Evolutionary conservation across 257 asterid species (phyloP).

Genomic region (Scutellaria minor): DNA sequence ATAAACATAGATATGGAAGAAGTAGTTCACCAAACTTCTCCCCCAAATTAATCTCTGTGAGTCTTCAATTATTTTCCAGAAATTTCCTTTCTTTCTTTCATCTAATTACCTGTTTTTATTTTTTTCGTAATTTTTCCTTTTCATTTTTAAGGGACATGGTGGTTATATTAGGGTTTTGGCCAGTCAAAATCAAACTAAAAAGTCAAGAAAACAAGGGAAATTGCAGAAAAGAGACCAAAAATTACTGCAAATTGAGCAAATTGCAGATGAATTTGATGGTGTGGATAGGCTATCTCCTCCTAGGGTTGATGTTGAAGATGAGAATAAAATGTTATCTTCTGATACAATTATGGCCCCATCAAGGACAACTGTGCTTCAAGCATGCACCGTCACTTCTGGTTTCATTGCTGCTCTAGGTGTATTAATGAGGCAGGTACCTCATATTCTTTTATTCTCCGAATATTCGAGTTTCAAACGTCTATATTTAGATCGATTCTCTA

Average conservation of each 20-base stretch:
- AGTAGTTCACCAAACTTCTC: constrained; percentile 33
- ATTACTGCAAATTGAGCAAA: constrained; percentile 37
- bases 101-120: neutral
- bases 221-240: constrained; percentile 36
- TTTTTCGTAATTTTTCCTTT: neutral
- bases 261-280: constrained; percentile 40
- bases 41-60: constrained; percentile 51
- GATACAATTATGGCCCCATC: constrained; percentile 48
- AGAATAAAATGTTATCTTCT: constrained; percentile 27
- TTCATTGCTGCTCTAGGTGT: constrained; percentile 67
- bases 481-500: too few relatives aligned
- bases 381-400: constrained; percentile 75
- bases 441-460: neutral
- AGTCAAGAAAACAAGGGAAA: constrained; percentile 46
- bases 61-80: constrained; percentile 37
- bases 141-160: constrained; percentile 45
- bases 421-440: constrained; percentile 68
- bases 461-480: too few relatives aligned
- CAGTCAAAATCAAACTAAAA: constrained; percentile 57
- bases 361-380: constrained; percentile 76
- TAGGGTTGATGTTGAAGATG: constrained; percentile 40
- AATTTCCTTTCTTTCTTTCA: neutral
- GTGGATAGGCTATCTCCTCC: constrained; percentile 19
- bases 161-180: constrained; percentile 48
- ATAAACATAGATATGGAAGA: constrained; percentile 38